These are phyloP conservation scores for Sporothrix sp. DNA, from an alignment of 2,329 filamentous ascomycete species.

Conservation along the genomic window DNA sequence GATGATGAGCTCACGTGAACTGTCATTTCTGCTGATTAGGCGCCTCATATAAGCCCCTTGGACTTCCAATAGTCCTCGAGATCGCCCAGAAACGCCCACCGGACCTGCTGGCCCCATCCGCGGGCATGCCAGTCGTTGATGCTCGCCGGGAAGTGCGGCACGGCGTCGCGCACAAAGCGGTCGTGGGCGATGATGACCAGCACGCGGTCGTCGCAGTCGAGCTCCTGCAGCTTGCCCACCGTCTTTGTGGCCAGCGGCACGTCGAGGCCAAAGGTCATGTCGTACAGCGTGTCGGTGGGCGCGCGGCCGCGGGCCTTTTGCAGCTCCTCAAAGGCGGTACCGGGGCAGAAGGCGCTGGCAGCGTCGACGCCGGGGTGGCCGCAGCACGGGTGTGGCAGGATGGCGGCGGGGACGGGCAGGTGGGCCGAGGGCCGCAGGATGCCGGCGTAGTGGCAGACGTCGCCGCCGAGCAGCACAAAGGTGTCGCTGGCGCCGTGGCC, in stretches of 20 bases:
- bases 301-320: neutral
- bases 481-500: slow-evolving; percentile 2
- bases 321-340: slow-evolving; percentile 10
- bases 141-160: slow-evolving; percentile 16
- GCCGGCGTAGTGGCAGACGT: slow-evolving; percentile 18
- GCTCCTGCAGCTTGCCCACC: slow-evolving; percentile 15
- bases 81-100: slow-evolving; percentile 18
- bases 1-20: too few species aligned
- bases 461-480: slow-evolving; percentile 21
- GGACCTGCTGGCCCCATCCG: slow-evolving; percentile 14
- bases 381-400: slow-evolving; percentile 2
- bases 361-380: neutral
- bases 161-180: slow-evolving; percentile 9
- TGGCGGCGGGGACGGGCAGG: slow-evolving; percentile 14
- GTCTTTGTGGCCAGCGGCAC: slow-evolving; percentile 10
- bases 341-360: slow-evolving; percentile 4
- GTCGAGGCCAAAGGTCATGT: slow-evolving; percentile 5
- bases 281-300: slow-evolving; percentile 8
- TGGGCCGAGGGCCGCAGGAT: slow-evolving; percentile 18
- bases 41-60: neutral
- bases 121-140: slow-evolving; percentile 15
- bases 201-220: slow-evolving; percentile 17
- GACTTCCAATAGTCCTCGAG: slow-evolving; percentile 9
- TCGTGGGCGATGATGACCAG: slow-evolving; percentile 19
- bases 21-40: too few species aligned